Evolutionary conservation across 768 basidiomycete genomes (phyloP), one percentile per base, ranked within the genome.

Genomic region (Piloderma croceum): DNA sequence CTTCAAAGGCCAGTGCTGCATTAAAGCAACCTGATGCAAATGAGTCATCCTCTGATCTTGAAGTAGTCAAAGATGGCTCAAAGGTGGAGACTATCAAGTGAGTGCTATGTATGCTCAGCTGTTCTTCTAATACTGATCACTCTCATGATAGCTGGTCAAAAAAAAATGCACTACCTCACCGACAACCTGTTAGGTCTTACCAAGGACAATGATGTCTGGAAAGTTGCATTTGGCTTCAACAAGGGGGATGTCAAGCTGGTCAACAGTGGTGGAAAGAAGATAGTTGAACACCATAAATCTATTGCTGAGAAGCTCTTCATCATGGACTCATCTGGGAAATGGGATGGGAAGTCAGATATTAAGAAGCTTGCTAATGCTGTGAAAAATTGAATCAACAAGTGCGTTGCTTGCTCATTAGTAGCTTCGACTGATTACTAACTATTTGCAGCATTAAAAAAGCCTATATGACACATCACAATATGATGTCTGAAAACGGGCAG

Each of bases 201-300:
- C 27, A 49, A 57, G 31, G 44, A 44, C 4, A 52, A 41, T 12
- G 33, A 45, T 5, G 38, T 34, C 4, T 57, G 44, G 45, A 36
- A 41, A 29, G 52, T 45, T 23, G 44, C 47, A 20, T 48, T 57
- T 31, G 55, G 55, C 11, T 54, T 57, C 25, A 41, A 44, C 6
- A 51, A 48, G 42, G 48, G 46, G 5, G 21, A n/a, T 12, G 10
- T 9, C 5, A 37, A 25, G 20, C 21, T 19, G 6, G 41, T 41
- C 19, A 31, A 37, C 2, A 49, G 49, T 12, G 45, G 49, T 7
- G 45, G 50, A 13, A 7, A 46, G 9, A 29, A 15, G 15, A 9
- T 15, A 9, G 27, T 9, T 9, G 27, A 29, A 15, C 27, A 9
- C 9, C 15, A 29, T 29, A 9, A 15, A 9, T 32, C 33, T 18